Percentiles rank a stretch among this genome's conserved stretches.
phyloP scores from a whole-genome alignment of 768 basidiomycete genomes.

The Hemileccinum rubropunctum region DNA sequence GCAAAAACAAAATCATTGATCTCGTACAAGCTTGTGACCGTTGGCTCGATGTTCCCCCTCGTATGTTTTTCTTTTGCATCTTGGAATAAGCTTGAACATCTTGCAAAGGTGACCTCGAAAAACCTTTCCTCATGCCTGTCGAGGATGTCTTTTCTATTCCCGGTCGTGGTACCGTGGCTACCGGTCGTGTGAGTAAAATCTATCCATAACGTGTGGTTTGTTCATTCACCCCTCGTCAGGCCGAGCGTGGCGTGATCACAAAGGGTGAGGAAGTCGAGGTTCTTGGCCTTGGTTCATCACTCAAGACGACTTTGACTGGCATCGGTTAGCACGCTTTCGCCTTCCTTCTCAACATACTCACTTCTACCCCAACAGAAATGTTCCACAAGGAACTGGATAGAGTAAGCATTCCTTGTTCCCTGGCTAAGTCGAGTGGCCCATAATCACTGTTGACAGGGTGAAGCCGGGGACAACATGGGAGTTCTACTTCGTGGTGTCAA shows the following conservation, averaged over 20 bases:
- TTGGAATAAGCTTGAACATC: not conserved
- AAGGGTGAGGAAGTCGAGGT: conserved; percentile 96
- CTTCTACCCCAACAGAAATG: conserved; percentile 64
- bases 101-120: conserved; percentile 83
- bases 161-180: conserved; percentile 96
- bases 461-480: conserved; percentile 99
- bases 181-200: conserved; percentile 68
- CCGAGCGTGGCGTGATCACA: conserved; percentile 86
- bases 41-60: conserved; percentile 93
- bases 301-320: conserved; percentile 95
- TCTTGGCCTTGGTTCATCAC: conserved; percentile 72
- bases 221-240: conserved; percentile 39
- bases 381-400: conserved; percentile 99
- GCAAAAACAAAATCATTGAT: conserved; percentile 75
- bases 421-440: conserved; percentile 1
- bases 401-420: conserved; percentile 37
- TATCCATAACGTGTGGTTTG: not conserved
- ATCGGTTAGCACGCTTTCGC: conserved; percentile 51
- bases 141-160: conserved; percentile 98
- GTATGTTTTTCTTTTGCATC: conserved; percentile 43
- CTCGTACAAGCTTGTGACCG: conserved; percentile 84
- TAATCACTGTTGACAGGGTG: conserved; percentile 50
- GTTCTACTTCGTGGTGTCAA: conserved; percentile 95
- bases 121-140: conserved; percentile 94
- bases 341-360: conserved; percentile 4